phyloP scores from a whole-genome alignment of 2,329 filamentous ascomycete genomes.

The Massarina eburnea region DNA sequence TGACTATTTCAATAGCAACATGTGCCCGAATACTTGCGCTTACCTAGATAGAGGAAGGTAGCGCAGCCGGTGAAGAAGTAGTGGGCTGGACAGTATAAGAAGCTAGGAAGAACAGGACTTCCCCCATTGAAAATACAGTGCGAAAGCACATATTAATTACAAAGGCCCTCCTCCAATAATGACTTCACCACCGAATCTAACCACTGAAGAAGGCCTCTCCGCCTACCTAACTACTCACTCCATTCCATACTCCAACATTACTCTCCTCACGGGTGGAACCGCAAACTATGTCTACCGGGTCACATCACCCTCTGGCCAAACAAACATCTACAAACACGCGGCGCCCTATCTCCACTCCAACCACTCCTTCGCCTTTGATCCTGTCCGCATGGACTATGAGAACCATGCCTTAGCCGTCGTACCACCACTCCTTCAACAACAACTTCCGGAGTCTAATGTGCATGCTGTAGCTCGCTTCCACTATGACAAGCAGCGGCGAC shows the following conservation, averaged over 20 bases:
- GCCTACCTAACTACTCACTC: conserved; percentile 19
- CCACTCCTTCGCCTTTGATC: conserved; percentile 26
- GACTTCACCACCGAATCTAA: conserved; percentile 15
- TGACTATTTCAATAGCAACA: background rate
- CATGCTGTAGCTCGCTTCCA: conserved; percentile 21
- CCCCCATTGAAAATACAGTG: background rate
- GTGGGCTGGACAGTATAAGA: too few relatives aligned
- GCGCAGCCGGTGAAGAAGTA: background rate
- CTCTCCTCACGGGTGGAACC: conserved; percentile 34
- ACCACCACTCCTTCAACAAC: conserved; percentile 8
- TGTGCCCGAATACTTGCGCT: background rate
- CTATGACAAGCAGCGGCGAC: conserved; percentile 28
- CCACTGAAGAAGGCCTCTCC: conserved; percentile 20
- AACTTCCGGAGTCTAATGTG: conserved; percentile 8
- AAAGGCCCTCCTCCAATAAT: conserved; percentile 4
- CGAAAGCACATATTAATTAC: background rate
- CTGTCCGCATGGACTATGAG: conserved; percentile 39
- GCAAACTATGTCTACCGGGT: conserved; percentile 42
- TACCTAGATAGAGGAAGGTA: background rate
- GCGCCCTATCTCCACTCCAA: conserved; percentile 30
- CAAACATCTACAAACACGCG: conserved; percentile 39
- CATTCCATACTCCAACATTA: conserved; percentile 8
- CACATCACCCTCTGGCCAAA: conserved; percentile 10
- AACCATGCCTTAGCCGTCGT: conserved; percentile 24
- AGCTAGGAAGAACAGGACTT: background rate